Evolutionary conservation across 352 stramenopile genomes (phyloP).

Genomic region (Phytophthora europaea): DNA sequence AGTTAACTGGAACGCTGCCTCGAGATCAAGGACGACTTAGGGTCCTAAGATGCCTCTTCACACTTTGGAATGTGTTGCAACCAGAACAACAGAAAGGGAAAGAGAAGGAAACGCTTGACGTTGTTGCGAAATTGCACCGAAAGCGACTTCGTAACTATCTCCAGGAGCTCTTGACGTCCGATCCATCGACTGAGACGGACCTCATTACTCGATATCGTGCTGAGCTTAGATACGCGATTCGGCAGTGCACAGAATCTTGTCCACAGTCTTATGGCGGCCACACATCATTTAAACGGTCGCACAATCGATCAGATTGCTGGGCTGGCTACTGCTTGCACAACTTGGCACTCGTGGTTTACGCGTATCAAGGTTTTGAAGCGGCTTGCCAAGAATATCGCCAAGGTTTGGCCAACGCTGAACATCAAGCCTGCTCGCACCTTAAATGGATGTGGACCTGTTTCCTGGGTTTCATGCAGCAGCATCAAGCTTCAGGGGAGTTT

Average conservation of each 20-base stretch:
- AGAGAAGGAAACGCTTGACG: constrained; percentile 45
- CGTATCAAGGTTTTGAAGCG: constrained; percentile 57
- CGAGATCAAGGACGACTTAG: constrained; percentile 14
- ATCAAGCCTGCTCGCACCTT: constrained; percentile 32
- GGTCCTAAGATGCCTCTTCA: constrained; percentile 43
- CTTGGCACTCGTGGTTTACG: constrained; percentile 67
- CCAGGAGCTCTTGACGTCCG: constrained; percentile 27
- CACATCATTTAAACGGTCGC: not conserved
- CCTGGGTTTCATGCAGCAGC: constrained; percentile 72
- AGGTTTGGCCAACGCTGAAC: constrained; percentile 22
- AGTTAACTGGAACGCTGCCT: constrained; percentile 4
- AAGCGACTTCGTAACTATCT: constrained; percentile 25
- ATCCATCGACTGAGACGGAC: constrained; percentile 23
- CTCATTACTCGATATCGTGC: constrained; percentile 54
- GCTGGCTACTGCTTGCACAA: constrained; percentile 73
- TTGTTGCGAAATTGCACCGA: constrained; percentile 46
- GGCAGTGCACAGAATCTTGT: constrained; percentile 35
- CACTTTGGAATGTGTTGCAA: constrained; percentile 52
- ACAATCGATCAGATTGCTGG: constrained; percentile 24
- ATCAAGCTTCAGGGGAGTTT: constrained; percentile 43
- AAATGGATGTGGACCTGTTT: constrained; percentile 52
- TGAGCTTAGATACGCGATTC: constrained; percentile 51
- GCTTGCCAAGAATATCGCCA: constrained; percentile 56
- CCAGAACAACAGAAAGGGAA: constrained; percentile 11
- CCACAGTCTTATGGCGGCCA: not conserved